Base-by-base conservation (phyloP, 495 filamentous ascomycete genomes). In the Annulohypoxylon maeteangense region DNA sequence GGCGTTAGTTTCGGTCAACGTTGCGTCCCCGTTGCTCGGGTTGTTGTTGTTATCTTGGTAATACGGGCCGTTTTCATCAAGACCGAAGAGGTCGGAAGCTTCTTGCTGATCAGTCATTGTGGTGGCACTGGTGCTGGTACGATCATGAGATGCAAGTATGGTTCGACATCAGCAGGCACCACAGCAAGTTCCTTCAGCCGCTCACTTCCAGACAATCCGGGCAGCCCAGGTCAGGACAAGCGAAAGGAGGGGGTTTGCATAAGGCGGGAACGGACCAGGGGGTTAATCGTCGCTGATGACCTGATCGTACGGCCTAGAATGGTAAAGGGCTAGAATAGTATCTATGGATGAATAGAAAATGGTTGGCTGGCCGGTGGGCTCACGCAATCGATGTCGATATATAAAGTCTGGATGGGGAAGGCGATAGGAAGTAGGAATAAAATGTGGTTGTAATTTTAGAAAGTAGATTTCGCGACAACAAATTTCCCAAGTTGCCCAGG, bases 141-240 rank as follows among this genome's bases (percentile, higher is more conserved):
- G 65, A 77, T 78, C 76, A 77, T 72, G 65, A 75, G 72, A 77
- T 75, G 76, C 76, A 75, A 68, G 55, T 66, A 56, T 76, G 74
- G 74, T 78, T 74, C 73, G 75, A 78, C 75, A 78, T 78, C 70
- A 66, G 75, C 69, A 62, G 70, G 74, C 59, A 73, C 70, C 65
- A 73, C 61, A 47, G 48, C 55, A 60, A 65, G 50, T 65, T 65
- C 42, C 48, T 67, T 68, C 65, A 72, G 70, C 70, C 70, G 59
- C 70, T 72, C 55, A 51, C 47, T 23, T 51, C 47, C 47, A 29
- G 23, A n/a, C 47, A 51, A 23, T 23, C 47, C 47, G 64, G 32
- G 47, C 40, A 44, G n/a, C 61, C 65, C 54, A 67, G 57, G 60
- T 68, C 54, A 61, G 59, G 57, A 56, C 62, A 70, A 70, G 71